Percentiles rank a stretch among this genome's conserved stretches.
These are phyloP conservation scores for Chlorencoelia australis DNA, from an alignment of 2,329 filamentous ascomycete genomes.

Conservation along the genomic window DNA sequence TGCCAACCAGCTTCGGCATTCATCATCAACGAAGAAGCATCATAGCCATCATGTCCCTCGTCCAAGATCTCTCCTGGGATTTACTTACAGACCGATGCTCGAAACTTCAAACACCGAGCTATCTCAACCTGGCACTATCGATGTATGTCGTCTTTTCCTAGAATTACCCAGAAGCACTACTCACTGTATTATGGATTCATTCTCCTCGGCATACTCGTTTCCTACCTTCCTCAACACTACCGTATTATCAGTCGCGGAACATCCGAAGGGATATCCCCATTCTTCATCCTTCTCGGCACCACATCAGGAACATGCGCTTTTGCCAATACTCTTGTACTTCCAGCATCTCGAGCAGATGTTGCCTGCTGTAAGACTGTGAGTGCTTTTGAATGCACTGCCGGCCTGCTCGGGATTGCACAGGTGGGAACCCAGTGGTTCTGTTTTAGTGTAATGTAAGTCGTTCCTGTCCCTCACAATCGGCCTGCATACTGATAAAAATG, in stretches of 20 bases:
- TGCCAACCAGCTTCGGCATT: neutral
- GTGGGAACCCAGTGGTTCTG: slow-evolving; percentile 87
- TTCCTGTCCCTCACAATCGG: too few relatives aligned
- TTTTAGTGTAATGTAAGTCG: slow-evolving; percentile 82
- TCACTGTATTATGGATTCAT: slow-evolving; percentile 41
- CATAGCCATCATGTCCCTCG: slow-evolving; percentile 9
- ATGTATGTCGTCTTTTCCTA: slow-evolving; percentile 31
- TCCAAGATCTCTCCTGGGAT: slow-evolving; percentile 8
- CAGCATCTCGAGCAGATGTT: slow-evolving; percentile 73
- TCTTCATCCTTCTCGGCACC: slow-evolving; percentile 88
- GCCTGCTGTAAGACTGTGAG: slow-evolving; percentile 77
- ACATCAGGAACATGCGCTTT: slow-evolving; percentile 83
- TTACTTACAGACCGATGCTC: slow-evolving; percentile 33
- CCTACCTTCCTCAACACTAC: slow-evolving; percentile 89
- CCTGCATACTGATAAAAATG: too few relatives aligned
- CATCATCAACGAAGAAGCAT: too few relatives aligned
- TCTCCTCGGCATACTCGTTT: slow-evolving; percentile 77
- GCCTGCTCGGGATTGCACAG: slow-evolving; percentile 79
- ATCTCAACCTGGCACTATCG: slow-evolving; percentile 42
- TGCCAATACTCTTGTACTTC: slow-evolving; percentile 82
- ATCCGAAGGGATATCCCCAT: slow-evolving; percentile 90
- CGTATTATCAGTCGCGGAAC: slow-evolving; percentile 80
- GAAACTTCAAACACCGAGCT: slow-evolving; percentile 39
- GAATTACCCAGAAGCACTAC: neutral
- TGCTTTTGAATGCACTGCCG: slow-evolving; percentile 73